These are phyloP conservation scores for Neoboletus magnificus DNA, from an alignment of 768 basidiomycete species.

Conservation along the genomic window DNA sequence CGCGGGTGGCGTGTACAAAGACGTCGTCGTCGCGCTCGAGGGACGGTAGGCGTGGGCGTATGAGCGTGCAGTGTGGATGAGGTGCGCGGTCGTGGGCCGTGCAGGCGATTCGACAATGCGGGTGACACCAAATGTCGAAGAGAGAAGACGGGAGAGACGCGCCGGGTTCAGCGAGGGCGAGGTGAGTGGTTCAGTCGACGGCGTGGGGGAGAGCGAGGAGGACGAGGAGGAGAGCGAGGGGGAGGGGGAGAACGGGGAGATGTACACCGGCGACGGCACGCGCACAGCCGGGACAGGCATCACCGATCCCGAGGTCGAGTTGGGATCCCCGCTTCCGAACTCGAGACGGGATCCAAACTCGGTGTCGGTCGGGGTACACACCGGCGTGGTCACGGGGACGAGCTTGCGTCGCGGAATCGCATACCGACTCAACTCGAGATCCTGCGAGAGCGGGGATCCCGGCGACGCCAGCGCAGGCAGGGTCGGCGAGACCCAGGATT, in stretches of 20 bases:
- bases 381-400: conserved; percentile 15
- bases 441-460: conserved; percentile 8
- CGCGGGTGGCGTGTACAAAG: conserved; percentile 15
- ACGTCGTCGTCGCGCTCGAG: conserved; percentile 6
- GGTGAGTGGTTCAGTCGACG: conserved; percentile 13
- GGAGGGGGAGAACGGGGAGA: conserved; percentile 21
- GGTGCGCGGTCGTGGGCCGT: conserved; percentile 15
- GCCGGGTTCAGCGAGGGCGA: neutral
- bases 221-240: conserved; percentile 8
- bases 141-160: conserved; percentile 22
- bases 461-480: conserved; percentile 8
- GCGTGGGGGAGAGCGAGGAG: conserved; percentile 12
- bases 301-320: neutral
- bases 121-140: conserved; percentile 17
- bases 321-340: neutral
- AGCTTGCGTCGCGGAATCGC: conserved; percentile 12
- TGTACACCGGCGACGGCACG: conserved; percentile 21
- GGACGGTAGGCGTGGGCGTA: conserved; percentile 16
- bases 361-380: conserved; percentile 19
- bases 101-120: conserved; percentile 3
- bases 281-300: conserved; percentile 12
- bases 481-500: conserved; percentile 23
- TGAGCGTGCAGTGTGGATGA: conserved; percentile 16
- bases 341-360: conserved; percentile 17
- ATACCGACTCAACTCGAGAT: conserved; percentile 11